Evolutionary conservation across 257 asterid genomes (phyloP).

Genomic region (Misopates orontium): DNA sequence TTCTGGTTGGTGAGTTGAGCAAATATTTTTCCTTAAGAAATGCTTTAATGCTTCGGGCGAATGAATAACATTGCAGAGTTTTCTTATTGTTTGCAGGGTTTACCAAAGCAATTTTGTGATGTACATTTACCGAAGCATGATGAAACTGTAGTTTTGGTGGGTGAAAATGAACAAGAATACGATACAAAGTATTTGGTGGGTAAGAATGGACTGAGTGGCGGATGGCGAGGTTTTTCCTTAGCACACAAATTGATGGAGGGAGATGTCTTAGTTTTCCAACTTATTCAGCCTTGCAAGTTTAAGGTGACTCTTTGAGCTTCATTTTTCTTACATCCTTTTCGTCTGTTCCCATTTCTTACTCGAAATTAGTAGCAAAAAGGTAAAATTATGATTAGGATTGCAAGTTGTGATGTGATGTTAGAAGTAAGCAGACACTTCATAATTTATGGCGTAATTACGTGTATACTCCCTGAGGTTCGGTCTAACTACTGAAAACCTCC

Average conservation of each 20-base stretch:
- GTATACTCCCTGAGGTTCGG: too few species aligned
- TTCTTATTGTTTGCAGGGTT: slow-evolving; percentile 31
- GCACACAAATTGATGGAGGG: slow-evolving; percentile 65
- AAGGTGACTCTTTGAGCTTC: slow-evolving; percentile 45
- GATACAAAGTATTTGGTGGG: slow-evolving; percentile 40
- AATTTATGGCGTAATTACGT: too few species aligned
- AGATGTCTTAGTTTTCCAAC: slow-evolving; percentile 63
- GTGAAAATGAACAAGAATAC: slow-evolving; percentile 44
- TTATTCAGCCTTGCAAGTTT: slow-evolving; percentile 52
- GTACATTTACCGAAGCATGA: slow-evolving; percentile 59
- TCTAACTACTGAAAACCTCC: too few species aligned
- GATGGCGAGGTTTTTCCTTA: slow-evolving; percentile 73
- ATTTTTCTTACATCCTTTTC: too few species aligned
- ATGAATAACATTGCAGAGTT: not conserved
- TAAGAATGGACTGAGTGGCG: slow-evolving; percentile 57
- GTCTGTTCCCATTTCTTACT: too few species aligned
- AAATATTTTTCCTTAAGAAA: not conserved
- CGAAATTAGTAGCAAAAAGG: too few species aligned
- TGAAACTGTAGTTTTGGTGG: slow-evolving; percentile 48
- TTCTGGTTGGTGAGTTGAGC: slow-evolving; percentile 72
- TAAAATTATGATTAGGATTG: too few species aligned
- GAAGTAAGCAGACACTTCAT: too few species aligned
- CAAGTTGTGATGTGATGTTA: too few species aligned
- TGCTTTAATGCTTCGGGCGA: not conserved
- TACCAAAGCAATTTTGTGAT: slow-evolving; percentile 51